Evolutionary conservation across 1,284 basidiomycete genomes (phyloP).

Genomic region (Ceratobasidium sp.): DNA sequence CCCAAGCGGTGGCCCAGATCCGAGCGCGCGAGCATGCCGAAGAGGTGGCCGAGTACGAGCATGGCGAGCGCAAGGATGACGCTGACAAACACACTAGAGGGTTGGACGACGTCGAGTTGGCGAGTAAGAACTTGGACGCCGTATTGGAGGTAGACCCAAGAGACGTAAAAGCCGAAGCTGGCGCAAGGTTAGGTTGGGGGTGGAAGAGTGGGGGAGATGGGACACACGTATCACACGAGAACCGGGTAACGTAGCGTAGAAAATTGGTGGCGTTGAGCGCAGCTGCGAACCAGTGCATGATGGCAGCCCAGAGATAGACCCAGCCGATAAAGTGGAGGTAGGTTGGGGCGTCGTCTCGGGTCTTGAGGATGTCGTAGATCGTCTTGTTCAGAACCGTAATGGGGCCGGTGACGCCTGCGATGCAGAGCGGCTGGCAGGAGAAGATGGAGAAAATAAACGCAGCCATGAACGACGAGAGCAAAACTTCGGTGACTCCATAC

Average conservation of each 20-base stretch:
- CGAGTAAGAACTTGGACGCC: conserved; percentile 85
- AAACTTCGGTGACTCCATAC: conserved; percentile 88
- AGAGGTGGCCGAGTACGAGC: conserved; percentile 77
- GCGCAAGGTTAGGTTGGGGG: background rate
- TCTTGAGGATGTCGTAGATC: conserved; percentile 80
- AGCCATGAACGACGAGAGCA: conserved; percentile 84
- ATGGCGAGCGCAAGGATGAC: conserved; percentile 83
- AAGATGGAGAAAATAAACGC: conserved; percentile 92
- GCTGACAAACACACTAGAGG: conserved; percentile 72
- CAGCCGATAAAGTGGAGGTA: conserved; percentile 91
- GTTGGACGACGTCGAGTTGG: conserved; percentile 66
- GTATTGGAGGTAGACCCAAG: conserved; percentile 82
- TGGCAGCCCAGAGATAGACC: conserved; percentile 81
- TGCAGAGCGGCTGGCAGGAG: conserved; percentile 90
- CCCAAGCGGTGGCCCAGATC: conserved; percentile 76
- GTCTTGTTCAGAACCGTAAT: conserved; percentile 94
- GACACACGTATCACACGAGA: conserved; percentile 96
- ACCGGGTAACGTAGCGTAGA: conserved; percentile 86
- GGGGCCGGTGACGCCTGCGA: conserved; percentile 93
- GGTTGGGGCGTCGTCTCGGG: conserved; percentile 67
- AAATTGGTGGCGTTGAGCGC: conserved; percentile 83
- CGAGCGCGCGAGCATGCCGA: conserved; percentile 72
- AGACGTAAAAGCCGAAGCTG: conserved; percentile 45
- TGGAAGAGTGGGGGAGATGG: conserved; percentile 71
- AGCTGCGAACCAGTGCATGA: conserved; percentile 90